A percentile compares a stretch with the other conserved stretches of the same genome.
Evolutionary conservation across 2,329 filamentous ascomycete species (phyloP).

Genomic region (Calonectria naviculata): DNA sequence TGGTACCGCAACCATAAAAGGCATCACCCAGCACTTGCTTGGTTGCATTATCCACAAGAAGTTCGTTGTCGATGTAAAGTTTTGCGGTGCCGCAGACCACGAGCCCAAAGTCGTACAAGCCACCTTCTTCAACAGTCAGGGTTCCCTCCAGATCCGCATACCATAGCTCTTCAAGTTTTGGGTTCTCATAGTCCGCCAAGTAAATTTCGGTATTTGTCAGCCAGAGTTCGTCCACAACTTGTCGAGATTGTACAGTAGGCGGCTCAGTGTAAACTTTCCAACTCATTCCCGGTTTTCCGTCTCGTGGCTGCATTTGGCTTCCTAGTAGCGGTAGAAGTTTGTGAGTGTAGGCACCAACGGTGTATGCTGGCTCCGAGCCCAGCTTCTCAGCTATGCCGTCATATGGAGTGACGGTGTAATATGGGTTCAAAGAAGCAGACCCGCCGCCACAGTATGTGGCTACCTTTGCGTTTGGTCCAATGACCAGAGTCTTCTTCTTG

Average conservation of each 20-base stretch:
- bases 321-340: not conserved
- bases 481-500: conserved; percentile 43
- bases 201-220: not conserved
- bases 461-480: conserved; percentile 63
- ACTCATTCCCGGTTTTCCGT: not conserved
- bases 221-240: conserved; percentile 26
- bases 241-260: not conserved
- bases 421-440: conserved; percentile 44
- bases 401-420: conserved; percentile 43
- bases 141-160: conserved; percentile 35
- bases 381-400: conserved; percentile 38
- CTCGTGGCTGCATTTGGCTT: not conserved
- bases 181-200: conserved; percentile 37
- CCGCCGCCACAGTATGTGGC: conserved; percentile 45
- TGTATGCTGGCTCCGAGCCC: not conserved
- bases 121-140: conserved; percentile 27
- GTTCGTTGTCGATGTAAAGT: conserved; percentile 45
- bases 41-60: conserved; percentile 44
- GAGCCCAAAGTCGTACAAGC: conserved; percentile 45
- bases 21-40: conserved; percentile 44
- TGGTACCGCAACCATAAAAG: conserved; percentile 48
- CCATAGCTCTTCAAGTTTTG: conserved; percentile 28
- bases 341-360: conserved; percentile 11
- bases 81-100: conserved; percentile 44
- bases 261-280: conserved; percentile 15